These are phyloP conservation scores for Santalum album DNA, from an alignment of 164 flowering plant species.

Conservation along the genomic window DNA sequence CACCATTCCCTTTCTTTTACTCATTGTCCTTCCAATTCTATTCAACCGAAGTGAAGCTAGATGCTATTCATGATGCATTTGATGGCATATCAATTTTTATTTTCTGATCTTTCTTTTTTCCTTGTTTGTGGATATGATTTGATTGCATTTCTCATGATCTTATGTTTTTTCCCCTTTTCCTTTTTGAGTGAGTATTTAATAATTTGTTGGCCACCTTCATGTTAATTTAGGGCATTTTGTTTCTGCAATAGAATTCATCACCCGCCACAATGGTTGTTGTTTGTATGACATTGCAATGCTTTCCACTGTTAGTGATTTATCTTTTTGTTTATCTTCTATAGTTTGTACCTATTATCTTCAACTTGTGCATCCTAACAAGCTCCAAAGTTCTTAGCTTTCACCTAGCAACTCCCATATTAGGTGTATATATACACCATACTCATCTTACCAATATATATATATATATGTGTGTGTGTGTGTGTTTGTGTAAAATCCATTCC, in stretches of 20 bases:
- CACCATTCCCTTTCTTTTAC: no score
- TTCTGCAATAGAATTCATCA: constrained; percentile 70
- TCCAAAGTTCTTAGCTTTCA: no score
- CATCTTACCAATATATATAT: neutral
- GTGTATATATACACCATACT: neutral
- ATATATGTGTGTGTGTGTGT: no score
- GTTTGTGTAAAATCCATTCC: constrained; percentile 13
- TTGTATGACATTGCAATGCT: constrained; percentile 71
- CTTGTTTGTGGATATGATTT: neutral
- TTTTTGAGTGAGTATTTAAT: constrained; percentile 7
- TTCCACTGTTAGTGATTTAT: constrained; percentile 63
- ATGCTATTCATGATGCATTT: no score
- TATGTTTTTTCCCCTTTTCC: neutral
- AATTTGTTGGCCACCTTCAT: constrained; percentile 12
- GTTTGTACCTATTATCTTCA: no score
- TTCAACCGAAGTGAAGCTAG: no score
- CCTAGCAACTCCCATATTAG: no score
- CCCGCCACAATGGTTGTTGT: constrained; percentile 71
- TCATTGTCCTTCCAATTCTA: no score
- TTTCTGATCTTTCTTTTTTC: no score
- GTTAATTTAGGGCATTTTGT: constrained; percentile 61
- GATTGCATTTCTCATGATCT: neutral
- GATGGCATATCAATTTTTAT: no score
- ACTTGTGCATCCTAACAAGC: no score
- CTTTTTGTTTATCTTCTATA: no score